A percentile compares a stretch with the other conserved stretches of the same genome.
Conservation (phyloP, 768 basidiomycete genomes). For the Leccinum uliginosum region DNA sequence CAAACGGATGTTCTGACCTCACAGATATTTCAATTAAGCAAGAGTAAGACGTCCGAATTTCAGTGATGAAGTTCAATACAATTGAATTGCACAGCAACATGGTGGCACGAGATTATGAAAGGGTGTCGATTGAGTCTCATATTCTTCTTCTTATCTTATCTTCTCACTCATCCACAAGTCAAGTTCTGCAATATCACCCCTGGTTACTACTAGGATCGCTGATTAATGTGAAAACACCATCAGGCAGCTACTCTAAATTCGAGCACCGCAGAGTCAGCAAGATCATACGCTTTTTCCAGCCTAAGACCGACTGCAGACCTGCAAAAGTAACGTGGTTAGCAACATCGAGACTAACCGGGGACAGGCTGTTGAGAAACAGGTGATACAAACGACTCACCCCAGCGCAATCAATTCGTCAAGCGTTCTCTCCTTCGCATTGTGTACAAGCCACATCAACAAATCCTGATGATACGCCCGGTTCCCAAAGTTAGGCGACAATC, state of each 20-base stretch:
- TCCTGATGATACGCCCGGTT: slow-evolving; percentile 41
- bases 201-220: too few species aligned
- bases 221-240: neutral
- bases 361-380: neutral
- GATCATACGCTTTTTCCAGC: neutral
- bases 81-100: too few species aligned
- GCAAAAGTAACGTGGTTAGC: neutral
- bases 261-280: neutral
- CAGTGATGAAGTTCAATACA: too few species aligned
- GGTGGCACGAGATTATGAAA: too few species aligned
- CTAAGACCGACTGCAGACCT: neutral
- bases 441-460: slow-evolving; percentile 41
- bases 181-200: too few species aligned
- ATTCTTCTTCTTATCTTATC: too few species aligned
- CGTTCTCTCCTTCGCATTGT: slow-evolving; percentile 42
- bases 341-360: neutral
- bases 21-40: too few species aligned
- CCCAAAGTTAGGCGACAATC: slow-evolving; percentile 45
- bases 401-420: slow-evolving; percentile 12
- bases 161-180: too few species aligned
- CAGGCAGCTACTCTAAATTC: neutral
- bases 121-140: too few species aligned
- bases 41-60: too few species aligned
- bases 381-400: neutral
- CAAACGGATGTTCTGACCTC: too few species aligned